phyloP scores from a whole-genome alignment of 192 early-diverging fungal genomes.

The Linnemannia zychae region DNA sequence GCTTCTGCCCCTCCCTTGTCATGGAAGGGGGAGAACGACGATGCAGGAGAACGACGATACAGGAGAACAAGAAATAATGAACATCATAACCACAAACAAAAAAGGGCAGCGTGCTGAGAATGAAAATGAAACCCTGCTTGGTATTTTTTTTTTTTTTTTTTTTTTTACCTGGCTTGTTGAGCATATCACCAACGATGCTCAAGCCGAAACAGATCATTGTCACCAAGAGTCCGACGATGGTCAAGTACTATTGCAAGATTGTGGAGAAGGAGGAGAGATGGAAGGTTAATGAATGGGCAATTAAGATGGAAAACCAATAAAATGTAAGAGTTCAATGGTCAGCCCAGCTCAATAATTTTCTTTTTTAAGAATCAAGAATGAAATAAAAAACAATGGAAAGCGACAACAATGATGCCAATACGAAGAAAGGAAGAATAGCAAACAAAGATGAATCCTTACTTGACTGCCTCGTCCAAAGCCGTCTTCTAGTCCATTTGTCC shows the following conservation, averaged over 20 bases:
- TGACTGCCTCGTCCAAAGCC: constrained; percentile 40
- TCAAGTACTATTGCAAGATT: constrained; percentile 21
- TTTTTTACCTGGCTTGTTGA: constrained; percentile 14
- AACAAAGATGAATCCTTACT: constrained; percentile 12
- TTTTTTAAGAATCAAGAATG: background rate
- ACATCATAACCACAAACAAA: background rate
- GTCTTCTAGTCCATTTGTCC: background rate
- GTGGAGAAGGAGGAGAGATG: background rate
- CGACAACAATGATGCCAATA: no score
- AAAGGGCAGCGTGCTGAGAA: background rate
- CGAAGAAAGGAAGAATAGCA: background rate
- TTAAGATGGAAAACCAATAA: constrained; percentile 7
- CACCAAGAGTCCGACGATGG: constrained; percentile 23
- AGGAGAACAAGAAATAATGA: background rate
- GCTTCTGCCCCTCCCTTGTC: no score
- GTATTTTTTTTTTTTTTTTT: background rate
- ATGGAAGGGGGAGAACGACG: background rate
- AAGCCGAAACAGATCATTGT: constrained; percentile 17
- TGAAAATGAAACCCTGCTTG: background rate
- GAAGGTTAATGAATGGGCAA: background rate
- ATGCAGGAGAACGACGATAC: background rate
- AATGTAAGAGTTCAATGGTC: background rate
- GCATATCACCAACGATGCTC: constrained; percentile 7
- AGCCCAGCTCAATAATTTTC: background rate
- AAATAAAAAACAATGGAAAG: constrained; percentile 6